These are phyloP conservation scores for Candida verbasci DNA, from an alignment of 805 yeast species.

Conservation along the genomic window DNA sequence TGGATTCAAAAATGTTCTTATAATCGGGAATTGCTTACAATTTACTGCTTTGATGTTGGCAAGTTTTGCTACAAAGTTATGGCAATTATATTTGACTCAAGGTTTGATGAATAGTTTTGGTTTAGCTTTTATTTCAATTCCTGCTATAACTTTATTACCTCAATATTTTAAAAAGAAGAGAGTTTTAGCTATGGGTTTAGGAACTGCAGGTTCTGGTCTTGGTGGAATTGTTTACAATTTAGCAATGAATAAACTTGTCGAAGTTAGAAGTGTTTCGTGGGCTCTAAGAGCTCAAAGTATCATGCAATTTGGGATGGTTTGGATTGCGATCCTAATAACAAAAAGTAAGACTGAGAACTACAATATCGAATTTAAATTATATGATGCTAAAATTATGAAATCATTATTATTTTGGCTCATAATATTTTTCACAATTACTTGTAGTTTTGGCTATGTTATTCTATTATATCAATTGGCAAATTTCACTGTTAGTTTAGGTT, in stretches of 20 bases:
- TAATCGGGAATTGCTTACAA: slow-evolving; percentile 47
- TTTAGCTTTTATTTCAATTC: slow-evolving; percentile 52
- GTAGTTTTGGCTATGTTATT: slow-evolving; percentile 59
- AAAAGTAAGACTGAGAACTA: slow-evolving; percentile 12
- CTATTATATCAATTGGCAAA: slow-evolving; percentile 56
- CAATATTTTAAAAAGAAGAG: slow-evolving; percentile 68
- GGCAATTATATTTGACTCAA: slow-evolving; percentile 68
- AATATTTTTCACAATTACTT: slow-evolving; percentile 38
- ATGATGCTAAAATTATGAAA: slow-evolving; percentile 37
- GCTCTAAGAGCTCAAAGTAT: slow-evolving; percentile 47
- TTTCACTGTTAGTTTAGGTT: slow-evolving; percentile 58
- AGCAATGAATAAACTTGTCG: slow-evolving; percentile 43
- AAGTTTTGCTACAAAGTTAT: slow-evolving; percentile 50
- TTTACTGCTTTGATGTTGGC: slow-evolving; percentile 58
- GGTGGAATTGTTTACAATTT: slow-evolving; percentile 50
- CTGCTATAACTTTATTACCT: slow-evolving; percentile 58
- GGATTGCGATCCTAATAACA: slow-evolving; percentile 18
- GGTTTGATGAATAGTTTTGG: slow-evolving; percentile 62
- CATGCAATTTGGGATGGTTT: slow-evolving; percentile 23
- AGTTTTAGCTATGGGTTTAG: slow-evolving; percentile 47
- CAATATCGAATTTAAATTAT: slow-evolving; percentile 23
- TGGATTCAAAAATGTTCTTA: slow-evolving; percentile 38
- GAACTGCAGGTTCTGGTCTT: slow-evolving; percentile 48
- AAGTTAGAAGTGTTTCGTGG: slow-evolving; percentile 39
- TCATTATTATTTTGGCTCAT: slow-evolving; percentile 41